Evolutionary conservation across 257 asterid genomes (phyloP).

Genomic region (Fraxinus cuspidata): DNA sequence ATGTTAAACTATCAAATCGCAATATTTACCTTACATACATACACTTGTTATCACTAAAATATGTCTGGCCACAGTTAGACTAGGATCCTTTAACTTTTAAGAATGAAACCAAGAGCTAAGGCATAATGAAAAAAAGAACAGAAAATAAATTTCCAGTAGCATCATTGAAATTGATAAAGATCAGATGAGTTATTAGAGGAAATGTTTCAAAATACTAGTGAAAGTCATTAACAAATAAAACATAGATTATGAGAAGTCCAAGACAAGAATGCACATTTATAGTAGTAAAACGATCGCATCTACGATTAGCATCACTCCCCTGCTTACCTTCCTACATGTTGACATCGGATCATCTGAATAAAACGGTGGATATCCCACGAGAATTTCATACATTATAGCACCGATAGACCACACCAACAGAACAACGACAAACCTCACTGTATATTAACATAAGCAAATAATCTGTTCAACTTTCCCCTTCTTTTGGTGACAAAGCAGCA

Average conservation of each 20-base stretch:
- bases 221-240: not conserved
- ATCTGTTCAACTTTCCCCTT: no score
- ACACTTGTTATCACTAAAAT: not conserved
- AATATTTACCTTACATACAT: not conserved
- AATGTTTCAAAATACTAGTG: not conserved
- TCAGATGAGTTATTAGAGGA: constrained; percentile 11
- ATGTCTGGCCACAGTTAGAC: not conserved
- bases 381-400: no score
- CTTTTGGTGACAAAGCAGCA: not conserved
- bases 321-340: constrained; percentile 9
- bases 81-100: not conserved
- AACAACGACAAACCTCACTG: no score
- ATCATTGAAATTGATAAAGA: constrained; percentile 16
- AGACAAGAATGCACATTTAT: no score
- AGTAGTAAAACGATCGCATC: not conserved
- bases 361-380: constrained; percentile 12
- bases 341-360: constrained; percentile 19
- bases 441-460: no score
- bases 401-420: no score
- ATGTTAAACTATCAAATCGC: not conserved
- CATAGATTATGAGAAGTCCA: not conserved
- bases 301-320: not conserved
- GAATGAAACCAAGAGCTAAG: not conserved
- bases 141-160: constrained; percentile 20
- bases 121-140: constrained; percentile 14